Conservation (phyloP, 768 basidiomycete species). For the Lyophyllum shimeji region DNA sequence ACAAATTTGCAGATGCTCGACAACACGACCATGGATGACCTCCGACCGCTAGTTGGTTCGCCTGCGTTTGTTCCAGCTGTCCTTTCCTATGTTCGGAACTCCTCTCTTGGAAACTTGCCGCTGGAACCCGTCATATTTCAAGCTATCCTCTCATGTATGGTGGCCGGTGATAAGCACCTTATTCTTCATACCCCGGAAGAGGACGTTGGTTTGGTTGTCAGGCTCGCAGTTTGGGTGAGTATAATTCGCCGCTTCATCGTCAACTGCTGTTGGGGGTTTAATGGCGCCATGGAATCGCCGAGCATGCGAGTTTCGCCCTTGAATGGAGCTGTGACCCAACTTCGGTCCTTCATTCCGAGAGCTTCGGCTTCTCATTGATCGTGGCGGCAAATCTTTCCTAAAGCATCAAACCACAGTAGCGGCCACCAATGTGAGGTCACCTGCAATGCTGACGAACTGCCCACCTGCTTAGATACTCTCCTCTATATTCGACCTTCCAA, state of each 20-base stretch:
- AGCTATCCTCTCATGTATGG: constrained; percentile 62
- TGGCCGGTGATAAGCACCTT: constrained; percentile 62
- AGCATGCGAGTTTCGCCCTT: neutral
- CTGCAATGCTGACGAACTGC: constrained; percentile 18
- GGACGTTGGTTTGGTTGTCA: constrained; percentile 59
- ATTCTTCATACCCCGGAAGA: constrained; percentile 66
- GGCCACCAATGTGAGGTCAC: neutral
- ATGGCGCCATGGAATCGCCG: neutral
- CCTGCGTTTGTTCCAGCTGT: constrained; percentile 50
- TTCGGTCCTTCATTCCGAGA: neutral
- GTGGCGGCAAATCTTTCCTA: neutral
- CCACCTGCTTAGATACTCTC: constrained; percentile 49
- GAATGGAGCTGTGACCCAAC: neutral
- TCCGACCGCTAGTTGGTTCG: constrained; percentile 38
- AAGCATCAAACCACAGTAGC: neutral
- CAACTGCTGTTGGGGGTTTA: neutral
- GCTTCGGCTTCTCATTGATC: neutral
- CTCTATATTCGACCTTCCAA: constrained; percentile 56
- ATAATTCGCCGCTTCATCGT: constrained; percentile 6
- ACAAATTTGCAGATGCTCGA: constrained; percentile 12
- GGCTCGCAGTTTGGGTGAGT: constrained; percentile 59
- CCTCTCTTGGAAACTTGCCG: constrained; percentile 45
- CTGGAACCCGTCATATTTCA: constrained; percentile 65
- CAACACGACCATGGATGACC: constrained; percentile 19
- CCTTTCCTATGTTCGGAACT: constrained; percentile 43